Base-by-base conservation (phyloP, 768 basidiomycete species). In the Polyporus arcularius region DNA sequence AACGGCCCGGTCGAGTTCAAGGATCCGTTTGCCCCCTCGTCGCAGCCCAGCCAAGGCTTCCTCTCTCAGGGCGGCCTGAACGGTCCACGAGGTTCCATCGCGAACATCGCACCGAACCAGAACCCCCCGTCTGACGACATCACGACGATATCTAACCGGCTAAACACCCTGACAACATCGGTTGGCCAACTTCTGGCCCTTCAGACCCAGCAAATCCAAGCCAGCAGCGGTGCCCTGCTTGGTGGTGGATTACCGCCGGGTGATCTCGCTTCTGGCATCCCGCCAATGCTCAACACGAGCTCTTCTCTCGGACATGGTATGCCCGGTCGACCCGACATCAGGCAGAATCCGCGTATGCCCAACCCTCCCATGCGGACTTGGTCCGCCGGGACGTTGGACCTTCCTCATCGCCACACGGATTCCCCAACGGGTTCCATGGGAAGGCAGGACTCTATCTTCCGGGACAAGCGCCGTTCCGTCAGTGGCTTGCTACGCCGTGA, bases 171-270 rank as follows among this genome's bases (percentile, higher is more conserved):
- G 67, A 90, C 91, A 16, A 86, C 89, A 2, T 93, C 93, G 8
- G 92, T 95, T 53, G 89, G 92, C 26, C 92, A 93, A 71, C 80
- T 95, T 28, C 82, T 94, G 9, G 88, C 89, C 2, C 72, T 92
- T 45, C 90, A 92, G 71, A 92, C 90, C 1, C 90, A 92, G 65
- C 80, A 81, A 53, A 83, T 87, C 26, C 88, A 88, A 61, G 73
- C 75, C 51, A 68, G 78, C 32, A 78, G 60, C 41, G 43, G 64
- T 46, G 63, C 58, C 54, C 38, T 70, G 57, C 68, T 74, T 18
- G 72, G 76, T 55, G 70, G 72, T 16, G 70, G 67, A 15, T 66
- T 74, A 1, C 71, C 72, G 41, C 78, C 69, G 53, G 68, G 71
- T 21, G 82, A 83, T 49, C 54, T 82, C 51, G 40, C 51, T 14